A percentile compares a stretch with the other conserved stretches of the same genome.
phyloP scores from a whole-genome alignment of 768 basidiomycete genomes.

The Grammothele lineata region DNA sequence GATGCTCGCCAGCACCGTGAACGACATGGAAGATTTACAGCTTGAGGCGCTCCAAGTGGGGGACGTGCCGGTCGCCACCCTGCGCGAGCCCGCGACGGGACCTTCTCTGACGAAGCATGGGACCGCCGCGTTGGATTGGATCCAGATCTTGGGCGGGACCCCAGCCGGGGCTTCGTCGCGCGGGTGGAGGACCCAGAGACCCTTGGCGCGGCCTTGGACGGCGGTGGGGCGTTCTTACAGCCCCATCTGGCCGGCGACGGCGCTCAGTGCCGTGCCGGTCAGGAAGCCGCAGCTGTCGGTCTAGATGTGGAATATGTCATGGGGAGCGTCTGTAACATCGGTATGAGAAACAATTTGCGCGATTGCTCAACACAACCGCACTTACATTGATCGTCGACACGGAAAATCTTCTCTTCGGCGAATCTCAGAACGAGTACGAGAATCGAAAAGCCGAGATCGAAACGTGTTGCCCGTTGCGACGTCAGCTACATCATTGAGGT shows the following conservation, averaged over 20 bases:
- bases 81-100: conserved; percentile 52
- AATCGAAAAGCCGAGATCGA: conserved; percentile 61
- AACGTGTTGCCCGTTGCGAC: conserved; percentile 63
- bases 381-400: conserved; percentile 51
- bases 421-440: conserved; percentile 59
- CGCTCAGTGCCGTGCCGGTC: conserved; percentile 28
- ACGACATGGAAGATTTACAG: conserved; percentile 62
- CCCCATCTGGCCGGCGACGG: conserved; percentile 20
- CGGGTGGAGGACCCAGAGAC: conserved; percentile 31
- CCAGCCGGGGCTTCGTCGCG: conserved; percentile 17
- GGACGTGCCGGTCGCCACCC: conserved; percentile 39
- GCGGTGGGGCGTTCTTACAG: conserved; percentile 22
- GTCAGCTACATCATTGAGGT: conserved; percentile 45
- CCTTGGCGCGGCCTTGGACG: conserved; percentile 33
- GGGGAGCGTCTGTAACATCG: conserved; percentile 28
- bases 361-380: neutral
- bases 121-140: conserved; percentile 29
- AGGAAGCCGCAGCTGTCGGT: conserved; percentile 37
- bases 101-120: neutral
- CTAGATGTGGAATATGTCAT: conserved; percentile 31
- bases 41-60: conserved; percentile 35
- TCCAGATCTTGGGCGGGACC: conserved; percentile 32
- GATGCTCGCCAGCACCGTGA: conserved; percentile 41
- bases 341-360: neutral
- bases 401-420: conserved; percentile 41